These are phyloP conservation scores for Phytopythium helicoides DNA, from an alignment of 352 stramenopile genomes.

Conservation along the genomic window DNA sequence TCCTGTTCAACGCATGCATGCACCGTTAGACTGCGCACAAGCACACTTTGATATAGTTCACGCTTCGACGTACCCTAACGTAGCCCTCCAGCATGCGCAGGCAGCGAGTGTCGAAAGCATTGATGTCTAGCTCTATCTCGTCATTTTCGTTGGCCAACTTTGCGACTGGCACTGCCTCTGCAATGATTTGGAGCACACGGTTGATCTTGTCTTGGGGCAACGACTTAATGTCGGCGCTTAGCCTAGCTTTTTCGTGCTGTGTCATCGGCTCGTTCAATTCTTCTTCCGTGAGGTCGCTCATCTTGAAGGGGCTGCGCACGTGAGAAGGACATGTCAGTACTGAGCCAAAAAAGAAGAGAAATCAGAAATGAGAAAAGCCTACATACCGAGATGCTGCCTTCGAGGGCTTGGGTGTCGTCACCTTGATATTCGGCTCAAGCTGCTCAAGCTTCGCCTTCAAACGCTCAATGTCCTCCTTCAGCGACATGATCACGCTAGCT, in stretches of 20 bases:
- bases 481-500: slow-evolving; percentile 74
- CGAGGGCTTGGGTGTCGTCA: slow-evolving; percentile 31
- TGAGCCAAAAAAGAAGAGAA: neutral
- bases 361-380: slow-evolving; percentile 1
- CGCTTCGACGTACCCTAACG: slow-evolving; percentile 73
- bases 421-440: slow-evolving; percentile 58
- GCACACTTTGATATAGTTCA: no score
- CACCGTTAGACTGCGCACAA: neutral
- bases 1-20: slow-evolving; percentile 46
- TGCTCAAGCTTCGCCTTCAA: slow-evolving; percentile 86
- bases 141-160: slow-evolving; percentile 83
- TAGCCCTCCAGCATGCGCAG: slow-evolving; percentile 89
- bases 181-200: slow-evolving; percentile 86
- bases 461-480: slow-evolving; percentile 88
- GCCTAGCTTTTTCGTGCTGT: slow-evolving; percentile 75
- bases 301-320: slow-evolving; percentile 72
- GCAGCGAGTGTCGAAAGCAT: slow-evolving; percentile 84
- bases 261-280: slow-evolving; percentile 87
- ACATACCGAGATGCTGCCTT: slow-evolving; percentile 58
- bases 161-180: slow-evolving; percentile 79
- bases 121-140: slow-evolving; percentile 90
- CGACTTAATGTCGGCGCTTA: slow-evolving; percentile 79
- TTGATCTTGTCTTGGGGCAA: slow-evolving; percentile 88
- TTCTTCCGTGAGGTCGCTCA: slow-evolving; percentile 88
- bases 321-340: slow-evolving; percentile 1